Evolutionary conservation across 2,329 filamentous ascomycete species (phyloP).

Genomic region (Drechslerella dactyloides): DNA sequence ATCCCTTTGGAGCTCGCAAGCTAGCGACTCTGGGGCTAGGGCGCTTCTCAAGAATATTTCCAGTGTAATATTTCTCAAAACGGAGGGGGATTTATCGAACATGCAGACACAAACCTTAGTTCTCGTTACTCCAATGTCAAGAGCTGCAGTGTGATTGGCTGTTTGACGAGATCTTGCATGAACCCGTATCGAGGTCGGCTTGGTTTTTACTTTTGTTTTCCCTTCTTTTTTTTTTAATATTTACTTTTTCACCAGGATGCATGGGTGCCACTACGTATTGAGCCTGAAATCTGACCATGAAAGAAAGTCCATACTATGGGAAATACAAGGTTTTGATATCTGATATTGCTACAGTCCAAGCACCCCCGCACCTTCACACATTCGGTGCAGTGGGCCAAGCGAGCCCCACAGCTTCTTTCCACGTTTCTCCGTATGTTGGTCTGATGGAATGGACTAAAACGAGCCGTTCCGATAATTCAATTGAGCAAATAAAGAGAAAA

Average conservation of each 20-base stretch:
- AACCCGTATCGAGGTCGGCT: not conserved
- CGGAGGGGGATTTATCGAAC: not conserved
- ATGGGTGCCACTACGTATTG: not conserved
- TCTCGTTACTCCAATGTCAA: not conserved
- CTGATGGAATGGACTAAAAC: too few relatives aligned
- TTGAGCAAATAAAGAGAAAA: too few relatives aligned
- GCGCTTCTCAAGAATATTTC: not conserved
- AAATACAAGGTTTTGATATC: too few relatives aligned
- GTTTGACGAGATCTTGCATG: constrained; percentile 1
- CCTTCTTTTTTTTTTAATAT: not conserved
- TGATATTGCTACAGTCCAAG: too few relatives aligned
- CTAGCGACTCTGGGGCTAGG: not conserved
- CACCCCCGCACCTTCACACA: too few relatives aligned
- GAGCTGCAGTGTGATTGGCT: not conserved
- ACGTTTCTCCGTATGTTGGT: too few relatives aligned
- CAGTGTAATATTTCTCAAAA: not conserved
- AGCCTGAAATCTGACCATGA: too few relatives aligned
- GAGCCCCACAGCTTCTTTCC: too few relatives aligned
- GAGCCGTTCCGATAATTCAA: too few relatives aligned
- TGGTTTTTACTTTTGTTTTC: not conserved
- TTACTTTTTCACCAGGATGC: not conserved
- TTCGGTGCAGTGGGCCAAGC: too few relatives aligned
- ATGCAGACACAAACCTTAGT: not conserved
- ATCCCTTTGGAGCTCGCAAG: not conserved
- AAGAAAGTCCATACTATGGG: too few relatives aligned